These are phyloP conservation scores for Syzygium syzygioides DNA, from an alignment of 441 rosid genomes.

Conservation along the genomic window DNA sequence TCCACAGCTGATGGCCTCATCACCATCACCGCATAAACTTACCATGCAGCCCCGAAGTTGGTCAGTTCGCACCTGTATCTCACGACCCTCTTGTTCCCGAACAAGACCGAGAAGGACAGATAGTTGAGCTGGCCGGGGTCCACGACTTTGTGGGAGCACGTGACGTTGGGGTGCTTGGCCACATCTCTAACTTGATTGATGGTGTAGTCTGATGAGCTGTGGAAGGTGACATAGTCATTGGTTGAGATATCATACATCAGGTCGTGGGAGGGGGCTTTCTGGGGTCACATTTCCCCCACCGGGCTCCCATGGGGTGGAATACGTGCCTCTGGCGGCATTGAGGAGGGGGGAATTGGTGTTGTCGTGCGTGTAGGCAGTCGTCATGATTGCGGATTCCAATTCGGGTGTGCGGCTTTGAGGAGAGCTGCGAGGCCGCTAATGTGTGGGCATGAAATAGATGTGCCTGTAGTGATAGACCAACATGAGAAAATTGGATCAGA, in stretches of 20 bases:
- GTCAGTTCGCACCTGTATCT: conserved; percentile 3
- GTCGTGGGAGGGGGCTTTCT: conserved; percentile 21
- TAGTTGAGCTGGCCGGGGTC: conserved; percentile 24
- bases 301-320: neutral
- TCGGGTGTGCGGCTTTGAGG: too few species aligned
- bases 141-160: neutral
- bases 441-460: neutral
- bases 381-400: too few species aligned
- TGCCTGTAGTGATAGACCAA: neutral
- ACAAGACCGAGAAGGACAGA: conserved; percentile 19
- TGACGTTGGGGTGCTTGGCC: neutral
- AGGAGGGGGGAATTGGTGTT: conserved; percentile 4
- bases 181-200: neutral
- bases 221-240: conserved; percentile 21
- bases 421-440: neutral
- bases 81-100: neutral
- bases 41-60: neutral
- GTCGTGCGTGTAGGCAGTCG: neutral
- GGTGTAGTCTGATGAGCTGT: conserved; percentile 18
- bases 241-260: conserved; percentile 21
- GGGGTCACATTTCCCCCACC: conserved; percentile 34
- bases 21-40: neutral
- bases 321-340: neutral
- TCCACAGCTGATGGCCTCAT: neutral
- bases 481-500: neutral